Evolutionary conservation across 768 basidiomycete genomes (phyloP).

Genomic region (Amanita fuliginea): DNA sequence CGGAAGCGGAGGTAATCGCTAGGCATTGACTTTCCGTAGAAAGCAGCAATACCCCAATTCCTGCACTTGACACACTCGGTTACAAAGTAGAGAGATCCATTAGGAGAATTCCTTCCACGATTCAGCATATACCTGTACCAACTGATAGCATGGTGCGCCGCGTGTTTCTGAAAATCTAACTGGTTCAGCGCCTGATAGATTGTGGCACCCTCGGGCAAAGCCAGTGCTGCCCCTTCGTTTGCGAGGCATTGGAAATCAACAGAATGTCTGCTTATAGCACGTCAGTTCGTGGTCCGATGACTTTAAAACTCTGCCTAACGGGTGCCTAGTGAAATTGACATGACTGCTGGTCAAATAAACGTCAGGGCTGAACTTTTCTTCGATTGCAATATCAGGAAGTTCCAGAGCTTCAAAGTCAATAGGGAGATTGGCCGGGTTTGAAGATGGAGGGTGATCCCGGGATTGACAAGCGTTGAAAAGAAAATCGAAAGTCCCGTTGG

Average conservation of each 20-base stretch:
- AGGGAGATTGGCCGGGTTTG: not conserved
- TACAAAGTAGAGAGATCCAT: not conserved
- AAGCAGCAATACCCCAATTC: slow-evolving; percentile 7
- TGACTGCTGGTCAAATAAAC: no score
- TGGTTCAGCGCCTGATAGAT: slow-evolving; percentile 1
- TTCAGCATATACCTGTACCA: slow-evolving; percentile 10
- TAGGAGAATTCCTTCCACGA: slow-evolving; percentile 6
- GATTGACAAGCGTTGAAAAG: not conserved
- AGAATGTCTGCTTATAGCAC: no score
- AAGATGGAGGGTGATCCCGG: not conserved
- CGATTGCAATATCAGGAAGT: no score
- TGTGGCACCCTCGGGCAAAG: slow-evolving; percentile 9
- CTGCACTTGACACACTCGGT: slow-evolving; percentile 11
- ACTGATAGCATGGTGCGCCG: slow-evolving; percentile 6
- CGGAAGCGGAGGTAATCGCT: not conserved
- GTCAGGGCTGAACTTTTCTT: no score
- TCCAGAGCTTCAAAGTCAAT: not conserved
- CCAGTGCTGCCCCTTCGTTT: slow-evolving; percentile 9
- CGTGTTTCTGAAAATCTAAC: slow-evolving; percentile 7
- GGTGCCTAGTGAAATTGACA: no score
- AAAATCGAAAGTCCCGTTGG: not conserved
- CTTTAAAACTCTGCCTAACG: no score
- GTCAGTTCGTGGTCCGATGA: no score
- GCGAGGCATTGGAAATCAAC: not conserved
- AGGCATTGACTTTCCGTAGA: no score